Base-by-base conservation (phyloP, 2,329 filamentous ascomycete species). In the Fusarium virguliforme region DNA sequence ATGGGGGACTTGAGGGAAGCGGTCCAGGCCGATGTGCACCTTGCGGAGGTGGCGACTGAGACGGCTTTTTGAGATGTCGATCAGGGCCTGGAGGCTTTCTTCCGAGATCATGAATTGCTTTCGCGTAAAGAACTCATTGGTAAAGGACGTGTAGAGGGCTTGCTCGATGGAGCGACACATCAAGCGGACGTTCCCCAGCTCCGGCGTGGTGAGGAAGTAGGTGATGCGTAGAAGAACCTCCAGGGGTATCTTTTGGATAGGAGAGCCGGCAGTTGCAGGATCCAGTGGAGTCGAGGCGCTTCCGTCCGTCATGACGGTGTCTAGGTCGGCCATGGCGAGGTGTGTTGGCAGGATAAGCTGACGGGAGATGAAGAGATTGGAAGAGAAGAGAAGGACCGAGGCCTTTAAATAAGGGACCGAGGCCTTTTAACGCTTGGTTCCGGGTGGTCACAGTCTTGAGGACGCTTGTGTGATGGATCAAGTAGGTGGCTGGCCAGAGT, bases 81-180 rank as follows among this genome's bases (percentile, higher is more conserved):
- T 68, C 10, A 91, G 81, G 0, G 85, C 82, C 58, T 86, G 83
- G 9, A 91, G 80, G 72, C 89, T 91, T 70, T 83, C 79, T 35
- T 87, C 81, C 2, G 85, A 86, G 60, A 91, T 75, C 86, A 91
- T 90, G 79, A 92, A 92, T 74, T 92, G 89, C 73, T 87, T 88
- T 77, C 88, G 89, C 56, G 81, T 83, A 79, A 93, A 92, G 82
- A 90, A 92, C 68, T 91, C 89, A 26, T 81, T 81, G 30, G 85
- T 82, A 71, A 92, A 92, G 35, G 82, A 82, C 54, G 84, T 81
- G 77, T 88, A 88, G 12, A 91, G 80, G 2, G 82, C 80, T 22
- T 79, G 79, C 75, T 92, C 89, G 12, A 90, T 75, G 18, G 81
- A 77, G 61, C 85, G 88, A 80, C 88, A 90, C 3, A 84, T 83